These are phyloP conservation scores for Trichoderma asperelloides DNA, from an alignment of 495 filamentous ascomycete genomes.

Conservation along the genomic window DNA sequence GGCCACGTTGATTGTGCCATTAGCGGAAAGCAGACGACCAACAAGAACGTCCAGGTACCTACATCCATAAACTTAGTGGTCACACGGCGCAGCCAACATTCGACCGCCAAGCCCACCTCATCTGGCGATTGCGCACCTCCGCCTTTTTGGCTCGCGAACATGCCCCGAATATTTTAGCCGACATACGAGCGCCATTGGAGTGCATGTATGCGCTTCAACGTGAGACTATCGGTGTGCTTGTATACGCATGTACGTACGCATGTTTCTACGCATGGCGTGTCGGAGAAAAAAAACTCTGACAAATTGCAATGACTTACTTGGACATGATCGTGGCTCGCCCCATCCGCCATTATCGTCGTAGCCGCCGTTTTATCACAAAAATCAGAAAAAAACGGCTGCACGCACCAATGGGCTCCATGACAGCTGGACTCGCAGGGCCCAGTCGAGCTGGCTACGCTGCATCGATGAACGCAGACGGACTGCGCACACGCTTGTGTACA, in stretches of 20 bases:
- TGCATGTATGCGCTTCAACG: neutral
- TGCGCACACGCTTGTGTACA: too few relatives aligned
- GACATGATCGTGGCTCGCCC: too few relatives aligned
- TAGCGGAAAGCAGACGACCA: too few relatives aligned
- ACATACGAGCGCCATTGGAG: too few relatives aligned
- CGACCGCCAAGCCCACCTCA: neutral
- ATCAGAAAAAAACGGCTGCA: neutral
- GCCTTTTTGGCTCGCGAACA: neutral
- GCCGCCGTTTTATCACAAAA: neutral
- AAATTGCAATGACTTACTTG: too few relatives aligned
- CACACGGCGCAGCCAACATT: neutral
- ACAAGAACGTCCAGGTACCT: neutral
- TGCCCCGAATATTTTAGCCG: neutral
- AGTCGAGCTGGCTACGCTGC: neutral
- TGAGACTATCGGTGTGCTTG: neutral
- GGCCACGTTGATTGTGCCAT: too few relatives aligned
- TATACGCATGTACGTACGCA: too few relatives aligned
- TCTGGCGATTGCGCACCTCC: neutral
- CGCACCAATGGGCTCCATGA: constrained; percentile 1
- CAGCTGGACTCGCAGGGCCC: neutral
- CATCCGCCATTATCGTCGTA: neutral
- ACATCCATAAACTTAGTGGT: neutral
- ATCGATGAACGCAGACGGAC: neutral
- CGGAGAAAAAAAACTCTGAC: too few relatives aligned
- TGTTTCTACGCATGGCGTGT: too few relatives aligned